Conservation (phyloP, 306 rosid genomes). For the Trichosanthes cucumerina region DNA sequence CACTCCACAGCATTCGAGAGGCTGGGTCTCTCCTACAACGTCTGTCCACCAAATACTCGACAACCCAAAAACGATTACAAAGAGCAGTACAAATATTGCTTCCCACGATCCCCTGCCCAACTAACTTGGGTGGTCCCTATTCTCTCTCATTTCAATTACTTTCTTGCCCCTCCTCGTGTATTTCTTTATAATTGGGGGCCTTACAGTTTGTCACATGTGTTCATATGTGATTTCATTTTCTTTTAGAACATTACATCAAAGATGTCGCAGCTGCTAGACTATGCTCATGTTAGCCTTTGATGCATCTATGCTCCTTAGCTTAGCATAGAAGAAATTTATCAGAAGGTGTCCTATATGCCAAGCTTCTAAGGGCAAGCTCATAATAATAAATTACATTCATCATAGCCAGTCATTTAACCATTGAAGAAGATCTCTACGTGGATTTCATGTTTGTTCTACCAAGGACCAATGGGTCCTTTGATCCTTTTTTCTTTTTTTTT, state of each 20-base stretch:
- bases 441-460: neutral
- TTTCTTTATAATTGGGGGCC: too few species aligned
- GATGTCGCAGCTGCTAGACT: neutral
- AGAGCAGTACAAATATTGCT: too few species aligned
- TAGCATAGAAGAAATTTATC: neutral
- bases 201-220: neutral
- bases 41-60: too few species aligned
- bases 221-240: neutral
- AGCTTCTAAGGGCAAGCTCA: neutral
- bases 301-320: neutral
- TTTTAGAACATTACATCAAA: neutral
- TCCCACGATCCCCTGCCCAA: too few species aligned
- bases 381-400: neutral
- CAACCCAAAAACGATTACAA: too few species aligned
- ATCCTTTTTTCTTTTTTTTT: too few species aligned
- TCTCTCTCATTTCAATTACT: too few species aligned
- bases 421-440: neutral
- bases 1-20: too few species aligned
- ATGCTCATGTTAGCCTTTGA: neutral
- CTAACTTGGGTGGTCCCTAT: too few species aligned
- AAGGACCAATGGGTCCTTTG: too few species aligned
- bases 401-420: neutral
- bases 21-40: too few species aligned
- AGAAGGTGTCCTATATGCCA: neutral
- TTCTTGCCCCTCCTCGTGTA: too few species aligned